Base-by-base conservation (phyloP, 2,329 filamentous ascomycete genomes). In the Colletotrichum limetticola region DNA sequence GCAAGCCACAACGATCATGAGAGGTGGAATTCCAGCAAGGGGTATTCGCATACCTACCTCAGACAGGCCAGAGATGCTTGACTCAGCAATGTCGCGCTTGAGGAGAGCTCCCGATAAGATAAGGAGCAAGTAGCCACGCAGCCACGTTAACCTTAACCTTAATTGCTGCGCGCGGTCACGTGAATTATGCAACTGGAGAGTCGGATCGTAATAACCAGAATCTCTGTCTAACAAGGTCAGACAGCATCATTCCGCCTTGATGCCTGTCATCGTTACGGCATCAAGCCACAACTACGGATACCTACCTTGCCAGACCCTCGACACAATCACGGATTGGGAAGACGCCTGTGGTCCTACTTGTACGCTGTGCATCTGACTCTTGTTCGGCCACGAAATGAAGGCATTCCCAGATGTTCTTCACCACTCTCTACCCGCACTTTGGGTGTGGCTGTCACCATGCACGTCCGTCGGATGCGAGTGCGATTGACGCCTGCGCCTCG, bases 31-130 rank as follows among this genome's bases (percentile, higher is more conserved):
- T 37, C 14, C 14, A 28, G 52, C 16, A 46, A n/a, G 30, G 56
- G 26, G 19, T 6, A n/a, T 5, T 42, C 37, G 11, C 1, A n/a
- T 4, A 35, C 32, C 32, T 35, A 35, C 32, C 32, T 35, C 32
- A 35, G 22, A 24, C 28, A 52, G 42, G 19, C n/a, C 57, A 60
- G 32, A 22, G 35, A 26, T 37, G 61, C 49, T 64, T 30, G 53
- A 49, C 52, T 64, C 52, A 64, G 32, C 30, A 19, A 8, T 1
- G 22, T 28, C 30, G n/a, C 9, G 46, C 46, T 11, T 9, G 42
- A 49, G 42, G 14, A 35, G 49, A 64, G 61, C 28, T 53, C n/a
- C n/a, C 42, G 60, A 63, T 63, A 35, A 64, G 49, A 26, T 64
- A 64, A 26, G 24, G 7, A 26, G 6, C 52, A 55, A 24, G 24